phyloP scores from a whole-genome alignment of 2,329 filamentous ascomycete genomes.

The Penicillium brevicompactum region DNA sequence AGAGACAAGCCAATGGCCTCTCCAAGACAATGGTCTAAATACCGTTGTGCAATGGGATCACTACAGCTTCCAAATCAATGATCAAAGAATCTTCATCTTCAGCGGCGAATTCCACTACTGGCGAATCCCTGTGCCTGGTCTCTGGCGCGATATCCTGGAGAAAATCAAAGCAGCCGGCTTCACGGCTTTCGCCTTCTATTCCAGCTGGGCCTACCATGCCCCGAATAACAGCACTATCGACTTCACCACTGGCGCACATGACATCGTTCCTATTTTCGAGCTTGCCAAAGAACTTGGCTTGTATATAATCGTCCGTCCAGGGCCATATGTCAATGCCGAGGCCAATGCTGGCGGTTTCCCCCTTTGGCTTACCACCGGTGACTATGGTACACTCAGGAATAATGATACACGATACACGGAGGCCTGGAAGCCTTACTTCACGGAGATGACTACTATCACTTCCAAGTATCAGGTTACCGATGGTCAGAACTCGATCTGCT shows the following conservation, averaged over 20 bases:
- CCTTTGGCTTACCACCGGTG: conserved; percentile 63
- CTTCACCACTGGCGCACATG: conserved; percentile 56
- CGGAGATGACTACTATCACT: conserved; percentile 32
- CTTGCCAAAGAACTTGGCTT: conserved; percentile 57
- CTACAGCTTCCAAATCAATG: conserved; percentile 56
- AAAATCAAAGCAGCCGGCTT: conserved; percentile 56
- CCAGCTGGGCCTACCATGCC: conserved; percentile 53
- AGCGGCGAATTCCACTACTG: conserved; percentile 59
- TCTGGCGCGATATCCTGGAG: conserved; percentile 55
- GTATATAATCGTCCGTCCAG: conserved; percentile 59
- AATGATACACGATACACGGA: conserved; percentile 34
- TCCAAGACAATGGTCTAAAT: conserved; percentile 53
- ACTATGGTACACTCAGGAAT: conserved; percentile 38
- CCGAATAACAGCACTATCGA: conserved; percentile 50
- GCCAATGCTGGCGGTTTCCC: conserved; percentile 64
- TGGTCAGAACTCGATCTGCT: conserved; percentile 30
- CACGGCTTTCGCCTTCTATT: conserved; percentile 52
- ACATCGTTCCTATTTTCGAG: conserved; percentile 56
- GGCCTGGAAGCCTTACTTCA: conserved; percentile 35
- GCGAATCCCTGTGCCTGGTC: conserved; percentile 52
- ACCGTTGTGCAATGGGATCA: conserved; percentile 55
- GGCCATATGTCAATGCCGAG: conserved; percentile 67
- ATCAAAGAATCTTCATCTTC: conserved; percentile 55
- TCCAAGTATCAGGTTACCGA: conserved; percentile 34
- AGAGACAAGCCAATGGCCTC: conserved; percentile 43